Evolutionary conservation across 1,284 basidiomycete species (phyloP).

Genomic region (Irpex sp.): DNA sequence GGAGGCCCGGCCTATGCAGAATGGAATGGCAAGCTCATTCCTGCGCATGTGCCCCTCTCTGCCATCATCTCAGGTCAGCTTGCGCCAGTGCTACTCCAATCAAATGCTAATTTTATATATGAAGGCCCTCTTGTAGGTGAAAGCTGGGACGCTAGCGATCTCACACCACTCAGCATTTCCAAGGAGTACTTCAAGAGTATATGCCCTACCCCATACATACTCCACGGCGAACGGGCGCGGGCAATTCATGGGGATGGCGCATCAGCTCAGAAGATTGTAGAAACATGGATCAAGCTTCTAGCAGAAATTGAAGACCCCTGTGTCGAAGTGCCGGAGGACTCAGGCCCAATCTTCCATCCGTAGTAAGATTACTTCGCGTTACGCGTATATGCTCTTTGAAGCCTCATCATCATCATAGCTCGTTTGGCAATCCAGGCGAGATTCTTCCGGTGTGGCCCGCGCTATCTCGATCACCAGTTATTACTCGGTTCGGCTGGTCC

Average conservation of each 20-base stretch:
- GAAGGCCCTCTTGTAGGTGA: constrained; percentile 39
- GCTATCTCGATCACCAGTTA: constrained; percentile 34
- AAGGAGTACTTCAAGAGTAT: constrained; percentile 33
- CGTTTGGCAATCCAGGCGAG: constrained; percentile 17
- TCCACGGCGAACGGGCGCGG: constrained; percentile 23
- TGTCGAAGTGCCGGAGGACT: constrained; percentile 26
- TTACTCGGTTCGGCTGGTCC: constrained; percentile 37
- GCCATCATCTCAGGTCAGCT: constrained; percentile 26
- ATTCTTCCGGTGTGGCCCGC: constrained; percentile 34
- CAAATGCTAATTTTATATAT: constrained; percentile 10
- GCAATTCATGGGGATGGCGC: constrained; percentile 16
- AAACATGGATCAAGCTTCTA: constrained; percentile 33
- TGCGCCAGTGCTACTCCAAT: constrained; percentile 14
- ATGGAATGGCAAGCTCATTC: constrained; percentile 29
- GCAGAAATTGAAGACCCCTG: constrained; percentile 31
- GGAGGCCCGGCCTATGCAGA: constrained; percentile 27
- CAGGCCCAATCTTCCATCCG: constrained; percentile 27
- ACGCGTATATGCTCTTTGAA: not conserved
- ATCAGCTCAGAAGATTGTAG: constrained; percentile 22
- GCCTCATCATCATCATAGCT: constrained; percentile 4
- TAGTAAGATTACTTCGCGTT: constrained; percentile 22
- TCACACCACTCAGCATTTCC: constrained; percentile 32
- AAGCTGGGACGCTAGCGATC: constrained; percentile 27
- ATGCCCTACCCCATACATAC: constrained; percentile 32
- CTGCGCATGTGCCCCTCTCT: constrained; percentile 34